A percentile compares a stretch with the other conserved stretches of the same genome.
Conservation (phyloP, 148 eudicot genomes). For the Amaranthus cruentus region DNA sequence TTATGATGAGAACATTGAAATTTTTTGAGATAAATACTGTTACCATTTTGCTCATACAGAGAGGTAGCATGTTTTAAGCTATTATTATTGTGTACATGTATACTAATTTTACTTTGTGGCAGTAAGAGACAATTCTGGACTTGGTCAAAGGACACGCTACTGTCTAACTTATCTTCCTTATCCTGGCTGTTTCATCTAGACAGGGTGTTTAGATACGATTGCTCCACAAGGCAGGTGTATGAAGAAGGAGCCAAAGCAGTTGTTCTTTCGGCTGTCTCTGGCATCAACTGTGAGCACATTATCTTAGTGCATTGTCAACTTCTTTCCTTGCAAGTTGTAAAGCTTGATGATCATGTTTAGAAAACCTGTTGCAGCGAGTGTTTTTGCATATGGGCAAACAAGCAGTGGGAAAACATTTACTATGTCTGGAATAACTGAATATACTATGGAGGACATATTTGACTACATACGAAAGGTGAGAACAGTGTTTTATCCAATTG, state of each 20-base stretch:
- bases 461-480: constrained; percentile 75
- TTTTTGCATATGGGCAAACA: constrained; percentile 98
- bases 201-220: constrained; percentile 63
- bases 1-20: background rate
- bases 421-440: constrained; percentile 94
- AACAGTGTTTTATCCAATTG: background rate
- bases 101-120: background rate
- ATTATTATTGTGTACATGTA: background rate
- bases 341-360: constrained; percentile 13
- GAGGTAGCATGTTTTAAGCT: background rate
- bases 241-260: constrained; percentile 86
- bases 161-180: constrained; percentile 16
- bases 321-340: constrained; percentile 7
- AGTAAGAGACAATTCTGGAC: background rate
- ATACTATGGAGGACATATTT: constrained; percentile 75
- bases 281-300: constrained; percentile 76
- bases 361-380: constrained; percentile 55
- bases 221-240: constrained; percentile 87
- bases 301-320: background rate
- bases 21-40: background rate
- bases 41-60: background rate
- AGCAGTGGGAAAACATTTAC: constrained; percentile 99
- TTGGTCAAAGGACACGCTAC: background rate
- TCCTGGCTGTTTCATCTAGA: constrained; percentile 38
- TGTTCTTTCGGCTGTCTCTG: constrained; percentile 75